Percentiles rank a stretch among this genome's conserved stretches.
Conservation (phyloP, 2,329 filamentous ascomycete genomes). For the Ceratocystis papillata region DNA sequence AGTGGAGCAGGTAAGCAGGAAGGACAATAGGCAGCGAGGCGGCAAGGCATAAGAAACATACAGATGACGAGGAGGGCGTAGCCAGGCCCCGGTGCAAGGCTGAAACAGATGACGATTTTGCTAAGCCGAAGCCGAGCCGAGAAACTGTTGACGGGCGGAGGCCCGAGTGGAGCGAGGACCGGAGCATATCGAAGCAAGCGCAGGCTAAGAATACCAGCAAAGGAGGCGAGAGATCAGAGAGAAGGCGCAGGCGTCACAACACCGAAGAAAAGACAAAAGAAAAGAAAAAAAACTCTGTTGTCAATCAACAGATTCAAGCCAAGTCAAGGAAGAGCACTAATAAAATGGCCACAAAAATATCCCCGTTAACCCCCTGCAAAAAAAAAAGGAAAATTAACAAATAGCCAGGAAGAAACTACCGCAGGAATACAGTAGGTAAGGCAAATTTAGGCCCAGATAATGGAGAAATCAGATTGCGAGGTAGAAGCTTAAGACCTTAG, state of each 20-base stretch:
- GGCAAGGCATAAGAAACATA: slow-evolving; percentile 8
- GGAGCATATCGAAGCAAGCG: slow-evolving; percentile 7
- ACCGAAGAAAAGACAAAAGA: neutral
- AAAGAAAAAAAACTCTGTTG: neutral
- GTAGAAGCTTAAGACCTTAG: too few relatives aligned
- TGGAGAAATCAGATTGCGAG: too few relatives aligned
- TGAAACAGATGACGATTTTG: neutral
- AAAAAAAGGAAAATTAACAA: neutral
- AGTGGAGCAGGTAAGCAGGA: neutral
- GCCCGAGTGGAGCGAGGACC: slow-evolving; percentile 14
- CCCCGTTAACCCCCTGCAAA: neutral
- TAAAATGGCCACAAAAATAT: neutral
- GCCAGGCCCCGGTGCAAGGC: slow-evolving; percentile 11
- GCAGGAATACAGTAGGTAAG: neutral
- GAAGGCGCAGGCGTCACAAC: neutral
- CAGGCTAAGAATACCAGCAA: neutral
- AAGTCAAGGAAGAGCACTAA: neutral
- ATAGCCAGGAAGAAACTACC: neutral
- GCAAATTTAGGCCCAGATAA: too few relatives aligned
- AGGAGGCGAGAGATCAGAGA: neutral
- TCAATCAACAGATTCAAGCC: neutral
- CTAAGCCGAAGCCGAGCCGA: neutral
- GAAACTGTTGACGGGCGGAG: slow-evolving; percentile 22
- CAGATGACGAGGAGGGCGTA: slow-evolving; percentile 10
- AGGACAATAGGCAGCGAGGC: neutral